Evolutionary conservation across 2,329 filamentous ascomycete genomes (phyloP), one percentile per base, ranked within the genome.

Genomic region (Metarhizium robertsii): DNA sequence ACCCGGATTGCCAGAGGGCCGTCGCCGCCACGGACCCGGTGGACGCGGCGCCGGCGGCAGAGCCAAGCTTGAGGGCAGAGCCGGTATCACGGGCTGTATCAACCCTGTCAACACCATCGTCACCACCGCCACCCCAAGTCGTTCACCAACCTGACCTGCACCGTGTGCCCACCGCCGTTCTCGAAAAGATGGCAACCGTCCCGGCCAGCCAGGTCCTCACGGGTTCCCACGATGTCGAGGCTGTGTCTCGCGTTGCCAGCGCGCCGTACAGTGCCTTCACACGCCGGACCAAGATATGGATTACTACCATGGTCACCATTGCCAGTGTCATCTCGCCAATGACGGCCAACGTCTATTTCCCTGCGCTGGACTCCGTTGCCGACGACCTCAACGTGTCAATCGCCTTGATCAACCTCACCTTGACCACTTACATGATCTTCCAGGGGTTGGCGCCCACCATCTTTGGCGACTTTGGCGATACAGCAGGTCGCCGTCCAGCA

Each of bases 381-480:
- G 54, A 65, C 11, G 72, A 74, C 54, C 63, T 77, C 1, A 56
- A 64, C 18, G 73, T 77, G 47, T 69, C 69, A 10, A 60, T 69
- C 8, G 65, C 66, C 8, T 65, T 76, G 38, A 67, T 79, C 60
- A 79, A 79, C 62, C 63, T 80, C 53, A 76, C 76, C 7, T 64
- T 81, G 45, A 85, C 82, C 3, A 81, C 81, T 1, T 85, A 81
- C 64, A 81, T 84, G 79, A 76, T 87, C 54, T 74, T 86, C 48
- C 84, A 87, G 65, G 84, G 77, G 18, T 66, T 87, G 2, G 75
- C 83, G 0, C 84, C 84, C 0, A 80, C 78, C 6, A 65, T 87
- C 13, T 79, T 84, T 49, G 84, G 83, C 3, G 80, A 83, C 56
- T 78, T 87, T 45, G 80, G 80, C 6, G 84, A 87, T 63, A 75